A percentile compares a stretch with the other conserved stretches of the same genome.
Conservation (phyloP, 2,329 filamentous ascomycete species). For the Claviceps digitariae region DNA sequence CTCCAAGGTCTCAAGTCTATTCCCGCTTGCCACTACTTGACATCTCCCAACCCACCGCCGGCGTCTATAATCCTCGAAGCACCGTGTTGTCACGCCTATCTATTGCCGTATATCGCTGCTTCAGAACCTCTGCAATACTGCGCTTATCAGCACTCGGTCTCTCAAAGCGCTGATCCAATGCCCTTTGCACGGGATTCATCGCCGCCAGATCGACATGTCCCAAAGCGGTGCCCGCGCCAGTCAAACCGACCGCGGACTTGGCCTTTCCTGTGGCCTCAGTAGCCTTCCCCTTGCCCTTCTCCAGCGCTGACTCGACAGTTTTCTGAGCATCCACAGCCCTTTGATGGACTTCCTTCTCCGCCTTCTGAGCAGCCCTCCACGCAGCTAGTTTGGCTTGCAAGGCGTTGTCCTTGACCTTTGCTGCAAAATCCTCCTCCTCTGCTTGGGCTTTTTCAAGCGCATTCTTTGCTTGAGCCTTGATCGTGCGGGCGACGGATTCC, state of each 20-base stretch:
- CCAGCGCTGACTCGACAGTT: slow-evolving; percentile 25
- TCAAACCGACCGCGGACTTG: slow-evolving; percentile 20
- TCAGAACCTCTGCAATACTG: slow-evolving; percentile 38
- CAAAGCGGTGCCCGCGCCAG: slow-evolving; percentile 14
- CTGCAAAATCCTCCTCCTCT: slow-evolving; percentile 14
- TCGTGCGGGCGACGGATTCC: slow-evolving; percentile 10
- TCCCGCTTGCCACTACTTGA: neutral
- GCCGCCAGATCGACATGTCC: slow-evolving; percentile 8
- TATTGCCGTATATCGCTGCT: slow-evolving; percentile 39
- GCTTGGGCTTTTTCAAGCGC: slow-evolving; percentile 20
- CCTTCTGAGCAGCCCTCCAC: slow-evolving; percentile 12
- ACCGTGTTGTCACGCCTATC: slow-evolving; percentile 31
- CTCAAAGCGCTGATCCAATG: slow-evolving; percentile 38
- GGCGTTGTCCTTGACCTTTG: slow-evolving; percentile 15
- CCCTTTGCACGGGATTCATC: slow-evolving; percentile 31
- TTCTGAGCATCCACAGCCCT: slow-evolving; percentile 23
- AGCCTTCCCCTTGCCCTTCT: slow-evolving; percentile 27
- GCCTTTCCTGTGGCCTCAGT: slow-evolving; percentile 25
- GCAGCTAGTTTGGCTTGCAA: slow-evolving; percentile 14
- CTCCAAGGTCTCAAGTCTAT: neutral
- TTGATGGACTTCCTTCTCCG: slow-evolving; percentile 12
- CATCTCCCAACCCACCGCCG: neutral
- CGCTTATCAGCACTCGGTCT: slow-evolving; percentile 28
- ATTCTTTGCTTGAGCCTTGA: slow-evolving; percentile 23
- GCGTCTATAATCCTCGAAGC: slow-evolving; percentile 24